Evolutionary conservation across 2,329 filamentous ascomycete species (phyloP), one percentile per base, ranked within the genome.

Genomic region (Elsinoe fawcettii): DNA sequence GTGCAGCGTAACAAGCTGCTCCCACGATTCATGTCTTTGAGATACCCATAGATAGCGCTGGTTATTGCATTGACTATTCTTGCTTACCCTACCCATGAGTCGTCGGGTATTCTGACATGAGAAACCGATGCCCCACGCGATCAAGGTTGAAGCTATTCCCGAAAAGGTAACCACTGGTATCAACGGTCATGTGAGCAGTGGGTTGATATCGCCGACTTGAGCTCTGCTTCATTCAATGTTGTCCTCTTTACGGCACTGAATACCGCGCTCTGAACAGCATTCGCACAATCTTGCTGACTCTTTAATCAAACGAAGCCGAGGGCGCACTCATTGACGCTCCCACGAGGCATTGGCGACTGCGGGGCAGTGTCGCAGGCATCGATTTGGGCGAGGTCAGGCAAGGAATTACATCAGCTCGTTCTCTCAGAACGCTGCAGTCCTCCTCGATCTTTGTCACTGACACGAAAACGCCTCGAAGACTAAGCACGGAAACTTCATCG

Each of bases 181-280:
- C 49, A 32, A 23, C 20, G 18, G 49, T 53, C 49, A 53, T 53
- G 49, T 37, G 49, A 20, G 30, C 49, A 53, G 32, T 37, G 27
- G 27, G 27, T 30, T n/a, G 30, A 53, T 53, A 53, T 39, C 49
- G 32, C 30, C 49, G 32, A 39, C 32, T 34, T 51, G 23, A 18
- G 12, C 14, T 12, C 43, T 25, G 43, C 16, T 16, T 34, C 25
- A 34, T 30, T 51, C 23, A 7, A 22, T 16, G 34, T 51, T 27
- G 1, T 30, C 27, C 5, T 30, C 9, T 30, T 30, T 5, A 9
- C 5, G 9, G 27, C 27, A 30, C 27, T 9, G 5, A 30, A 30
- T 9, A 30, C 27, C 27, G 27, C 9, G 5, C 27, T 5, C 27
- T 9, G 9, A 5, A 30, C 27, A 30, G 27, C 27, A 30, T 5